Percentiles rank a stretch among this genome's conserved stretches.
These are phyloP conservation scores for Fusarium sulawesiense DNA, from an alignment of 2,329 filamentous ascomycete genomes.

Conservation along the genomic window DNA sequence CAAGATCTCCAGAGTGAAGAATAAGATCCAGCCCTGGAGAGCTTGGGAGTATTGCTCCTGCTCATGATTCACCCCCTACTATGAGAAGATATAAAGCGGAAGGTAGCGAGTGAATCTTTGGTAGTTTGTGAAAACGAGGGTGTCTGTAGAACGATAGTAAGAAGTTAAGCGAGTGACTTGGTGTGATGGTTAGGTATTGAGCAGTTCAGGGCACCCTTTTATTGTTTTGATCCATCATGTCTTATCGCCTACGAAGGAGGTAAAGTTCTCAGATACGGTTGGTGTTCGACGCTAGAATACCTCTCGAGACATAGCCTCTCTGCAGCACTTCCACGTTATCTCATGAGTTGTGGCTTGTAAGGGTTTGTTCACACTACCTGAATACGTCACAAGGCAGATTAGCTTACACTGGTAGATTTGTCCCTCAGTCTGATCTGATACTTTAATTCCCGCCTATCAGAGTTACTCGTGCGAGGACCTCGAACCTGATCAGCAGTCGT, in stretches of 20 bases:
- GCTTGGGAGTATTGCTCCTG: constrained; percentile 18
- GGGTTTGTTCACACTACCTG: not conserved
- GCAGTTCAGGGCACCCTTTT: not conserved
- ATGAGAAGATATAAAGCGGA: not conserved
- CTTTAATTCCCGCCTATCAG: not conserved
- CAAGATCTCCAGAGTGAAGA: constrained; percentile 48
- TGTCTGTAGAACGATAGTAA: not conserved
- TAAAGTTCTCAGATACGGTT: not conserved
- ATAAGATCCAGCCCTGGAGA: constrained; percentile 39
- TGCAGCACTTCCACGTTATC: not conserved
- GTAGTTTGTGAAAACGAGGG: not conserved
- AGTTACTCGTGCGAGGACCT: not conserved
- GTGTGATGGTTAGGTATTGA: not conserved
- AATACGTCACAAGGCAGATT: not conserved
- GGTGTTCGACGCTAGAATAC: not conserved
- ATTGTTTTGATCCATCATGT: not conserved
- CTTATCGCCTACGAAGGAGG: not conserved
- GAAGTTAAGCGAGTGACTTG: not conserved
- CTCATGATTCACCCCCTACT: not conserved
- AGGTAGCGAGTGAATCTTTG: not conserved
- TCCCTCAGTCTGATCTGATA: not conserved
- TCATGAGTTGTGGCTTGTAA: not conserved
- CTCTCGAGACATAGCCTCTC: not conserved
- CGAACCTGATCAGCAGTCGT: constrained; percentile 18
- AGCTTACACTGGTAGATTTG: not conserved